Percentiles rank a stretch among this genome's conserved stretches.
phyloP scores from a whole-genome alignment of 768 basidiomycete genomes.

The Pulveroboletus sp. region DNA sequence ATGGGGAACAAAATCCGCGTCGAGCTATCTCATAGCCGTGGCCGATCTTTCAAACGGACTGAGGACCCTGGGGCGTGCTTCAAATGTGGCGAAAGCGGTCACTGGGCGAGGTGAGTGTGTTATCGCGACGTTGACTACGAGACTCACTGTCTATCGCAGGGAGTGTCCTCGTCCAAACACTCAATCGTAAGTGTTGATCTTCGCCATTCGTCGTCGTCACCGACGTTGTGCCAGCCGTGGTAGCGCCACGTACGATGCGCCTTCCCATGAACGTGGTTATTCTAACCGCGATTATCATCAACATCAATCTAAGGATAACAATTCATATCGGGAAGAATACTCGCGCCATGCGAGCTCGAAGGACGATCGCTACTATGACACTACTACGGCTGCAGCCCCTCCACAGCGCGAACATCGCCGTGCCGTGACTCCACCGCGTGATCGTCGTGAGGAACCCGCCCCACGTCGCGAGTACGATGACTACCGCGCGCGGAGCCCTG shows the following conservation, averaged over 20 bases:
- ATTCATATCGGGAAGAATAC: slow-evolving; percentile 54
- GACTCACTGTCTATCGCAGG: slow-evolving; percentile 35
- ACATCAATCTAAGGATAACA: slow-evolving; percentile 36
- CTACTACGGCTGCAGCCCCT: slow-evolving; percentile 35
- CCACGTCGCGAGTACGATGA: slow-evolving; percentile 67
- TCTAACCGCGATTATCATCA: slow-evolving; percentile 48
- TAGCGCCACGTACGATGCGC: slow-evolving; percentile 44
- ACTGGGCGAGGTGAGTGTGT: slow-evolving; percentile 76
- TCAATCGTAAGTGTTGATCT: slow-evolving; percentile 43
- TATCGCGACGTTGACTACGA: not conserved
- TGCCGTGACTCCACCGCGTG: slow-evolving; percentile 59
- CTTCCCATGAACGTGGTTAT: slow-evolving; percentile 57
- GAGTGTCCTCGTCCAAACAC: slow-evolving; percentile 63
- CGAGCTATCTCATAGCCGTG: slow-evolving; percentile 80
- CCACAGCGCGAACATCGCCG: slow-evolving; percentile 56
- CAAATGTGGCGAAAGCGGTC: slow-evolving; percentile 79
- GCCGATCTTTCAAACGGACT: slow-evolving; percentile 73
- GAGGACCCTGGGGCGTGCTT: slow-evolving; percentile 89
- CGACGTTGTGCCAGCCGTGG: slow-evolving; percentile 33
- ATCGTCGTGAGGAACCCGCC: slow-evolving; percentile 60
- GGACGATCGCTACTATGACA: slow-evolving; percentile 59
- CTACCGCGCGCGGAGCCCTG: slow-evolving; percentile 52
- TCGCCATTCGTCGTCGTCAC: too few relatives aligned
- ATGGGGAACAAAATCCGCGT: slow-evolving; percentile 93
- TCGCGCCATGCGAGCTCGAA: slow-evolving; percentile 39